A percentile compares a stretch with the other conserved stretches of the same genome.
phyloP scores from a whole-genome alignment of 2,329 filamentous ascomycete species.

The Talaromyces piceae region DNA sequence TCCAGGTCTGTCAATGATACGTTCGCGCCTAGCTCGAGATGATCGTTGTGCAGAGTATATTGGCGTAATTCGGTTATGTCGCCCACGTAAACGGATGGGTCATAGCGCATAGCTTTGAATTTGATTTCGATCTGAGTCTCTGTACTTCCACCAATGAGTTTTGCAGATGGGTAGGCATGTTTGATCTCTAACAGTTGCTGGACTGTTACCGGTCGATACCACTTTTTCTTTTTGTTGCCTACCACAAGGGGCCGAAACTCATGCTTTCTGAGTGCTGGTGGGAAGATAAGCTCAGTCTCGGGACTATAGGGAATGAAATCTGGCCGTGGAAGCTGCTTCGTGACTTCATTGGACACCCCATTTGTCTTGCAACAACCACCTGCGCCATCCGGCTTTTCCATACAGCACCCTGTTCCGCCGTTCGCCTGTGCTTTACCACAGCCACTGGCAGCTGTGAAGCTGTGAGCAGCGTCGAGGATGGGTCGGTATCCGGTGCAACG shows the following conservation, averaged over 20 bases:
- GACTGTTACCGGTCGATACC: conserved; percentile 83
- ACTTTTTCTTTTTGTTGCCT: conserved; percentile 89
- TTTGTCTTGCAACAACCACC: conserved; percentile 62
- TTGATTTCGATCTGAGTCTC: conserved; percentile 98
- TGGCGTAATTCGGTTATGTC: conserved; percentile 85
- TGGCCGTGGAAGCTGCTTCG: conserved; percentile 67
- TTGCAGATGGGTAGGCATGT: conserved; percentile 71
- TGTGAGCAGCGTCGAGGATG: conserved; percentile 88
- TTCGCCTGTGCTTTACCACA: conserved; percentile 52
- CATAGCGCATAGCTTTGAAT: conserved; percentile 91
- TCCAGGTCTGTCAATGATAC: conserved; percentile 89
- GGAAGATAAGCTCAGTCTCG: conserved; percentile 92
- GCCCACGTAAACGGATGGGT: conserved; percentile 82
- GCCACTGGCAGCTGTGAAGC: conserved; percentile 54
- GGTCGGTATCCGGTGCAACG: conserved; percentile 92
- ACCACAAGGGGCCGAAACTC: conserved; percentile 75
- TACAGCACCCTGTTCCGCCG: conserved; percentile 62
- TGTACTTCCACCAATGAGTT: conserved; percentile 91
- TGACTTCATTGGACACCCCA: conserved; percentile 18
- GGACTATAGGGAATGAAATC: conserved; percentile 92
- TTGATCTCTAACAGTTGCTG: conserved; percentile 90
- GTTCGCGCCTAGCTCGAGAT: conserved; percentile 89
- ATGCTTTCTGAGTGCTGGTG: conserved; percentile 74
- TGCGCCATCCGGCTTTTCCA: conserved; percentile 54
- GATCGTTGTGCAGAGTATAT: conserved; percentile 69